Evolutionary conservation across 2,329 filamentous ascomycete species (phyloP).

Genomic region (Metarhizium anisopliae): DNA sequence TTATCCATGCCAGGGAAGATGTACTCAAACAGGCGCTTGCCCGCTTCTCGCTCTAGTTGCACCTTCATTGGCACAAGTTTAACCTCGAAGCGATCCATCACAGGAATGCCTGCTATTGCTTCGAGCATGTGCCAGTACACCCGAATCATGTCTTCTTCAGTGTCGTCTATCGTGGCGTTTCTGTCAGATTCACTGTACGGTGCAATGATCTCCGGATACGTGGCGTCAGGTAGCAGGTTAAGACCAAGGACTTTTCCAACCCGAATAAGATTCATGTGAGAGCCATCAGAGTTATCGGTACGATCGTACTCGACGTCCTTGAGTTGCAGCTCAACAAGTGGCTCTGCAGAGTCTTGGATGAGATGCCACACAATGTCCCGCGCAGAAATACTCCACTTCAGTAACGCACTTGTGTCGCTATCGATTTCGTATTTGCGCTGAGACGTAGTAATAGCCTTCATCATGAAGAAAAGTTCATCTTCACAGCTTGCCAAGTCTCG

Average conservation of each 20-base stretch:
- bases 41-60: constrained; percentile 85
- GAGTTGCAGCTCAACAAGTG: constrained; percentile 86
- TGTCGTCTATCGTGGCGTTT: constrained; percentile 25
- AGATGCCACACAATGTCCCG: constrained; percentile 97
- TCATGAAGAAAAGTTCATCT: constrained; percentile 98
- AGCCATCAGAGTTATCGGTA: constrained; percentile 94
- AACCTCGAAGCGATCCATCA: constrained; percentile 95
- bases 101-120: constrained; percentile 92
- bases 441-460: constrained; percentile 98
- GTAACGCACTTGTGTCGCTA: constrained; percentile 65
- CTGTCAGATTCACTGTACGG: constrained; percentile 69
- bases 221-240: constrained; percentile 81
- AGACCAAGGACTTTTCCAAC: constrained; percentile 81
- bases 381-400: constrained; percentile 90
- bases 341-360: constrained; percentile 76
- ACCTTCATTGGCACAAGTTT: constrained; percentile 88
- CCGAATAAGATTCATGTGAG: constrained; percentile 85
- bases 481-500: constrained; percentile 82
- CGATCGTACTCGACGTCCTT: constrained; percentile 87
- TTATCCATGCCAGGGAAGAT: constrained; percentile 79
- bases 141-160: constrained; percentile 69
- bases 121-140: constrained; percentile 99
- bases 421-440: constrained; percentile 73
- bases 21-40: constrained; percentile 91
- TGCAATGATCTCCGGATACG: constrained; percentile 93